These are phyloP conservation scores for Trichomonas tenax DNA, from an alignment of 208 protist genomes.

Conservation along the genomic window DNA sequence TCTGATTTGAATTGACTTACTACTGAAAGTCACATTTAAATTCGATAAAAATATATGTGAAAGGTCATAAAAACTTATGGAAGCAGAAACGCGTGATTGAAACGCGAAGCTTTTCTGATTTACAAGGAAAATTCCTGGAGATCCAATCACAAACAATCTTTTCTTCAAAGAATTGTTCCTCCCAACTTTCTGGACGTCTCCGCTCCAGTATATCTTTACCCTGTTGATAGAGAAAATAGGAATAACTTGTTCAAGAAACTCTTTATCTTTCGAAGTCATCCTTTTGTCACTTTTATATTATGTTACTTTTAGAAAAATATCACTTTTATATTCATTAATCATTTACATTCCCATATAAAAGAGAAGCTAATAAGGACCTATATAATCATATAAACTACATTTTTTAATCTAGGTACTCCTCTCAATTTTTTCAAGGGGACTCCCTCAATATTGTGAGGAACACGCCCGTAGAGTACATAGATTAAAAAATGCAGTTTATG, in stretches of 20 bases:
- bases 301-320: too few relatives aligned
- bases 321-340: too few relatives aligned
- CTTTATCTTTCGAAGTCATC: not conserved
- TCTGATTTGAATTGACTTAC: not conserved
- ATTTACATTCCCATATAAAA: too few relatives aligned
- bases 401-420: too few relatives aligned
- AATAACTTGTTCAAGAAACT: not conserved
- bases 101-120: not conserved
- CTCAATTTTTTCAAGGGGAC: too few relatives aligned
- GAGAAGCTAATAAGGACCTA: too few relatives aligned
- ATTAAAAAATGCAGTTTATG: too few relatives aligned
- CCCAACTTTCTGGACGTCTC: not conserved
- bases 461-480: too few relatives aligned
- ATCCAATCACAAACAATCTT: not conserved
- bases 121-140: not conserved
- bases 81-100: not conserved
- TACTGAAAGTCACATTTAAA: not conserved
- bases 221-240: not conserved
- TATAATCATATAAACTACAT: too few relatives aligned
- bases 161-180: not conserved
- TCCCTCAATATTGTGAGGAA: too few relatives aligned
- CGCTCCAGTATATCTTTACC: not conserved
- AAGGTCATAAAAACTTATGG: not conserved
- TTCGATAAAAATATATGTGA: not conserved
- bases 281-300: too few relatives aligned